Conservation (phyloP, 2,329 filamentous ascomycete genomes). For the Venturia oleaginea region DNA sequence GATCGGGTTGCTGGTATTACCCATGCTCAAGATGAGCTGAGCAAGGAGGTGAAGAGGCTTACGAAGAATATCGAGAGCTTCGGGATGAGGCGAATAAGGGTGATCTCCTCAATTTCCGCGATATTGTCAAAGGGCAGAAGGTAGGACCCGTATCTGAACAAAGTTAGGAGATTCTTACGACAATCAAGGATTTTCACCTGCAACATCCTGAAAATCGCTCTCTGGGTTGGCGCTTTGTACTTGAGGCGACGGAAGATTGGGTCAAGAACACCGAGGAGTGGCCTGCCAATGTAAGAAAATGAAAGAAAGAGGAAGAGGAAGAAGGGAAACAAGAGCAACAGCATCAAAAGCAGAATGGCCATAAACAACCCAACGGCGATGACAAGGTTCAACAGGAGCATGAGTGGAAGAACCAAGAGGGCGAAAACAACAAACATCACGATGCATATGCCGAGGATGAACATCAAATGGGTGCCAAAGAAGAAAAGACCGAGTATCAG, state of each 20-base stretch:
- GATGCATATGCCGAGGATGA: conserved; percentile 27
- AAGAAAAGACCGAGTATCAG: conserved; percentile 20
- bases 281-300: conserved; percentile 38
- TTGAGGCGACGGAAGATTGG: conserved; percentile 40
- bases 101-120: conserved; percentile 31
- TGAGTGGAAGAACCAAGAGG: conserved; percentile 24
- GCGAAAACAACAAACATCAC: conserved; percentile 28
- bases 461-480: conserved; percentile 15
- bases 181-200: conserved; percentile 34
- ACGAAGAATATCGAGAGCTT: conserved; percentile 22
- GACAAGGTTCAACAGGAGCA: conserved; percentile 19
- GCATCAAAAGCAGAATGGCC: conserved; percentile 17
- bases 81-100: conserved; percentile 21
- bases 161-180: not conserved
- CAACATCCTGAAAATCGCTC: conserved; percentile 36
- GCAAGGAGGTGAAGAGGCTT: conserved; percentile 23
- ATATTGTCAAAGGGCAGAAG: conserved; percentile 25
- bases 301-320: conserved; percentile 26
- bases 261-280: conserved; percentile 41
- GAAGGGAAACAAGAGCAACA: conserved; percentile 23
- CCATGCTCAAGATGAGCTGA: conserved; percentile 21
- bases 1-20: conserved; percentile 33
- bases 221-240: conserved; percentile 41
- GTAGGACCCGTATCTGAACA: not conserved
- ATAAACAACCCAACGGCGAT: conserved; percentile 9